phyloP scores from a whole-genome alignment of 2,329 filamentous ascomycete species.

The Lizonia empirigonia region DNA sequence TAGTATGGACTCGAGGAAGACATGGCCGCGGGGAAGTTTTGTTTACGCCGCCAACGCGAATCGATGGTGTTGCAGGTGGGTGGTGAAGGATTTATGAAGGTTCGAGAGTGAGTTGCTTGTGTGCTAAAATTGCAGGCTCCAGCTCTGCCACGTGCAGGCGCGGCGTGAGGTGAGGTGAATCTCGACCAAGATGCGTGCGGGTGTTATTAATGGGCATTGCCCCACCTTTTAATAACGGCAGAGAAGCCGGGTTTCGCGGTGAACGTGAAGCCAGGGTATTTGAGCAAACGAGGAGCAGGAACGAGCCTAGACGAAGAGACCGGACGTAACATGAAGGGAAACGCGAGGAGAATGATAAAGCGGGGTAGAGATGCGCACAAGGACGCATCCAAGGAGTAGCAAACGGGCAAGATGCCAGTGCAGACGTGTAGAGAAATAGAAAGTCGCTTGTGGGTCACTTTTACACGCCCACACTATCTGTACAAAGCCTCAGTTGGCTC shows the following conservation, averaged over 20 bases:
- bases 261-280: background rate
- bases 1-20: too few relatives aligned
- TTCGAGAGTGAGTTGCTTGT: too few relatives aligned
- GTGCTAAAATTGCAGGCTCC: too few relatives aligned
- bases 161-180: too few relatives aligned
- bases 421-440: background rate
- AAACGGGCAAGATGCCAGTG: background rate
- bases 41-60: too few relatives aligned
- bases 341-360: background rate
- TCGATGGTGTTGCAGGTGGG: too few relatives aligned
- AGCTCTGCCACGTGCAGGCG: too few relatives aligned
- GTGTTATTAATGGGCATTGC: too few relatives aligned
- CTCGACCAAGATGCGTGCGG: too few relatives aligned
- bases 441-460: conserved; percentile 8
- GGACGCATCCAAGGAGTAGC: background rate
- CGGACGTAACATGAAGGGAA: background rate
- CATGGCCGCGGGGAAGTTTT: too few relatives aligned
- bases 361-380: background rate
- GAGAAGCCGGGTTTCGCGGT: background rate
- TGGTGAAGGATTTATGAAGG: too few relatives aligned
- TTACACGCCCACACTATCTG: conserved; percentile 13
- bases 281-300: background rate
- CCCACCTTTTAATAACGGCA: too few relatives aligned
- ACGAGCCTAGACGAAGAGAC: background rate
- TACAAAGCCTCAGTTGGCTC: conserved; percentile 1